Evolutionary conservation across 331 rosid genomes (phyloP).

Genomic region (Malus hybrid): DNA sequence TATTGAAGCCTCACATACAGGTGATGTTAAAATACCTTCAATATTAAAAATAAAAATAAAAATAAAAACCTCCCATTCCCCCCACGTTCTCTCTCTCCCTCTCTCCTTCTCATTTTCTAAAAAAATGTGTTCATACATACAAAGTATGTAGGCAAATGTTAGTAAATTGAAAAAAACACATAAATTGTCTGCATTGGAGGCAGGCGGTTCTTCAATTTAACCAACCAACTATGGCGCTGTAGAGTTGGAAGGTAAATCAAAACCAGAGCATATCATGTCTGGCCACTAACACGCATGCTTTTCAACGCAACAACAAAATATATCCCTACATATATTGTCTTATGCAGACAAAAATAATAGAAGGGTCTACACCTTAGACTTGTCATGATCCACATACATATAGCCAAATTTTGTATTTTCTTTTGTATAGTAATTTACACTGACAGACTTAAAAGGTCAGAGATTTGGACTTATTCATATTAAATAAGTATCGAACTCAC

Average conservation of each 20-base stretch:
- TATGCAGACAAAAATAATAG: neutral
- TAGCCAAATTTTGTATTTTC: neutral
- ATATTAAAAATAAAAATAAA: no score
- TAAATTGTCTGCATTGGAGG: neutral
- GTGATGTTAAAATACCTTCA: no score
- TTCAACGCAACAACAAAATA: neutral
- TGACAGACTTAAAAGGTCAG: neutral
- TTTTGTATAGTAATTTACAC: neutral
- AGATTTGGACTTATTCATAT: neutral
- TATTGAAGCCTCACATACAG: no score
- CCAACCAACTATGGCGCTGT: neutral
- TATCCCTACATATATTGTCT: neutral
- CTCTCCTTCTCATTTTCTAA: no score
- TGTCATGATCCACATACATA: neutral
- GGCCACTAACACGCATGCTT: neutral
- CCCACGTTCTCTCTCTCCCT: no score
- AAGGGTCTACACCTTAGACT: neutral
- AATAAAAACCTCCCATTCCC: no score
- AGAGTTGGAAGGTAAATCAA: neutral
- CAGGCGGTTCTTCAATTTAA: neutral
- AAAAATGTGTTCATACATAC: no score
- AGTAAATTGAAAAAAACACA: no score
- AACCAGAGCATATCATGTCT: neutral
- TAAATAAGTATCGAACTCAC: neutral
- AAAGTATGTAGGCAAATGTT: no score